Base-by-base conservation (phyloP, 164 flowering plant genomes). In the Platanus orientalis region DNA sequence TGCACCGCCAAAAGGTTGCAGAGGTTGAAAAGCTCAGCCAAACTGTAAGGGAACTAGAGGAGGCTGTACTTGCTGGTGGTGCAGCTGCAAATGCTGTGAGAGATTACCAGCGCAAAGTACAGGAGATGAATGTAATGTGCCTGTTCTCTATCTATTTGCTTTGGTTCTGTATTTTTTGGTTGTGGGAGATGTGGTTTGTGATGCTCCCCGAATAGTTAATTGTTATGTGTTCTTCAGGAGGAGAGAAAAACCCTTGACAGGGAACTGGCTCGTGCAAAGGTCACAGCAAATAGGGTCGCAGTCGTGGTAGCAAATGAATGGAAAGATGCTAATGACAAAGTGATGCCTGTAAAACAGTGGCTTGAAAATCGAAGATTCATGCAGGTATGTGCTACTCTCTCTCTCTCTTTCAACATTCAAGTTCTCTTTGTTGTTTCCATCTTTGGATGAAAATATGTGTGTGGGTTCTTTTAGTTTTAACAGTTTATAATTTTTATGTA, bases 51-150 rank as follows among this genome's bases (percentile, higher is more conserved):
- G 95, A 88, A 74, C 78, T 88, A 19, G 96, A 88, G 71, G 96
- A 88, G 76, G 87, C 92, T 75, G 96, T 88, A 71, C 90, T 88
- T 69, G 88, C 92, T 68, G 96, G 96, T 65, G 92, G 96, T 71
- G 96, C 90, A 14, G 96, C 96, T 69, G 96, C 92, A 58, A 88
- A 88, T 86, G 96, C 92, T 68, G 96, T 88, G 55, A 78, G 96
- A 61, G 92, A 88, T 74, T 88, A 88, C 69, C 92, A 84, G 62
- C 79, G 96, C 58, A 88, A 86, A 84, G 81, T 88, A 67, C 96
- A 88, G 64, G 96, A 88, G 71, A 86, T 88, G 90, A 88, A 84
- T 83, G 96, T 88, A 85, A 78, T 68, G 50, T 48, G 29, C 16
- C 14, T 36, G 44, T 34, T 57, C 32, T 20, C 25, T 9, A 36